Base-by-base conservation (phyloP, 139 green algal species). In the Pseudopediastrum boryanum region DNA sequence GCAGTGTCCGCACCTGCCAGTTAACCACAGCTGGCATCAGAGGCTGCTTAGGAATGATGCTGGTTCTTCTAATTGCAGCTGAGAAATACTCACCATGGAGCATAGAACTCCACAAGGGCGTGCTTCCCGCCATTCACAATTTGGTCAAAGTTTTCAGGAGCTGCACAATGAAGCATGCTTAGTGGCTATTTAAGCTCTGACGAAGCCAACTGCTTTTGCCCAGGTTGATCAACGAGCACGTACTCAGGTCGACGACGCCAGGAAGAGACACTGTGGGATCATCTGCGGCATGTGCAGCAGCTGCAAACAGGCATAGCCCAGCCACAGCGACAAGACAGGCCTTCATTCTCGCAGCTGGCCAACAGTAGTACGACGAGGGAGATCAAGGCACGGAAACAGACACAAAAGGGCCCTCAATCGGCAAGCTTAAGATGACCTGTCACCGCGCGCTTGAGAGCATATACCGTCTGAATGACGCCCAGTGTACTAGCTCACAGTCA, bases 21-120 rank as follows among this genome's bases (percentile, higher is more conserved):
- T 27, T 36, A 69, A 27, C 12, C 61, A 41, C 41, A 58, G 35
- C 44, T 29, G 35, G 44, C 46, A 74, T 43, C 25, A 74, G 44
- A 2, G 44, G 35, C 42, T 38, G 48, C 48, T 16, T 16, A 21
- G 21, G 48, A 21, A 58, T 72, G 36, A 12, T 33, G 23, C 69
- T 58, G 54, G 27, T 46, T 39, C 2, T 68, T 10, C 23, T 35
- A 48, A 38, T 59, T 62, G 39, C 39, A 68, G 63, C 36, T 67
- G 27, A 25, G 35, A n/a, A 4, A 64, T 21, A 35, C 39, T 19
- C n/a, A 84, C 43, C 87, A 94, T 13, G 90, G 90, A 2, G 90
- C 90, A n/a, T 94, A 94, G 81, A 94, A 94, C 83, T 94, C 86
- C 27, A 94, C 86, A 19, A 96, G 83, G 1, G 71, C 92, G 43